Percentiles rank a stretch among this genome's conserved stretches.
phyloP scores from a whole-genome alignment of 2,329 filamentous ascomycete species.

The Albifimbria verrucaria region DNA sequence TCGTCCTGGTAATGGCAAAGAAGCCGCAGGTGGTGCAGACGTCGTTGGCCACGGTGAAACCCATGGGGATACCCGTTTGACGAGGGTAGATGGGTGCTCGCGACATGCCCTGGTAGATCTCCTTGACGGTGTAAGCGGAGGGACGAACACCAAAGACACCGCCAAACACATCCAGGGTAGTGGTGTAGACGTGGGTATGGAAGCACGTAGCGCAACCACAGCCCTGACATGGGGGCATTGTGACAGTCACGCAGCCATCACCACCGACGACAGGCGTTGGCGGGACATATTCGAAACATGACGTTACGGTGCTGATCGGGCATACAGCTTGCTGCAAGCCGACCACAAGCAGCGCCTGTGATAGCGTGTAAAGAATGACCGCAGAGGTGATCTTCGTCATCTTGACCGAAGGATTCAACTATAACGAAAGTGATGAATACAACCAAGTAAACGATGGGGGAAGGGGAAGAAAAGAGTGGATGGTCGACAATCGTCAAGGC shows the following conservation, averaged over 20 bases:
- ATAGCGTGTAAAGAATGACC: background rate
- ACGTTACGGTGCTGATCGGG: background rate
- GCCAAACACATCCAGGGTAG: slow-evolving; percentile 19
- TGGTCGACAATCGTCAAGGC: background rate
- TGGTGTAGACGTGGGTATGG: slow-evolving; percentile 20
- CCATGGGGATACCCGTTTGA: slow-evolving; percentile 16
- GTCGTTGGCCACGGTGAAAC: slow-evolving; percentile 15
- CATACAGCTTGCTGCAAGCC: background rate
- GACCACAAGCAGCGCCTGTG: background rate
- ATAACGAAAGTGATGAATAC: background rate
- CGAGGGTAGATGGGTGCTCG: slow-evolving; percentile 13
- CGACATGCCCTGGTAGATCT: slow-evolving; percentile 22
- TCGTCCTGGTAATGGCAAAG: slow-evolving; percentile 16
- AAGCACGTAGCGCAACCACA: slow-evolving; percentile 16
- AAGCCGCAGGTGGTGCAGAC: slow-evolving; percentile 17
- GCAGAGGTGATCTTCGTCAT: background rate
- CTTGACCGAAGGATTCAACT: background rate
- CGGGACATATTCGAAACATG: background rate
- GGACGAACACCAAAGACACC: slow-evolving; percentile 11
- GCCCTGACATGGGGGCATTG: slow-evolving; percentile 20
- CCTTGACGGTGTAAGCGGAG: slow-evolving; percentile 17
- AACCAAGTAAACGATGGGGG: background rate
- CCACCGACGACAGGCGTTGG: slow-evolving; percentile 17
- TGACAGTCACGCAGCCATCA: slow-evolving; percentile 17
- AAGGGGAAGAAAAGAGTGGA: background rate